Base-by-base conservation (phyloP, 2,329 filamentous ascomycete species). In the Chalaropsis thielavioides region DNA sequence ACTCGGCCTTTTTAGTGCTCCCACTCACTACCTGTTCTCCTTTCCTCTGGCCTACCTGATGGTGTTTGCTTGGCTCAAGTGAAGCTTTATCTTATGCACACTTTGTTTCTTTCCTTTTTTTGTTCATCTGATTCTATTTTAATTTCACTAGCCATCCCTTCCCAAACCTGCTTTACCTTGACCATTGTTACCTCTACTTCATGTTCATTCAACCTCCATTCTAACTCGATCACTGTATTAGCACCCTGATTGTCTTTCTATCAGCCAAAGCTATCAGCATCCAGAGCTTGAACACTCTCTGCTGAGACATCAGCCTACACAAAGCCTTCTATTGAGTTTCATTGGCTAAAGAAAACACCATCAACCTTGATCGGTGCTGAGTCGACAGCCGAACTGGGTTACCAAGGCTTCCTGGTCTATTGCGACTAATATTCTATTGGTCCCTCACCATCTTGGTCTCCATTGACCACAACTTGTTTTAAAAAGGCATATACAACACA, bases 351-450 rank as follows among this genome's bases (percentile, higher is more conserved):
- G 38, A 58, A 17, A 58, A 58, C 3, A 17, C 15, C 17, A 10
- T 58, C 31, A 35, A n/a, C 10, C 27, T 58, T 58, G 6, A 58
- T 38, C 31, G 54, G 54, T 11, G 13, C 54, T 38, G 54, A 58
- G 24, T 38, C 31, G 27, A 11, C 8, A 58, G 24, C 54, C 38
- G 31, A 58, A 35, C 31, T 38, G 31, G 27, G 24, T 10, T 38
- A 58, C 54, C 54, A 17, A 58, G 54, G 54, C 38, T 38, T 31
- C 17, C 54, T n/a, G 15, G 54, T 35, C 54, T 38, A 31, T 38
- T 58, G 8, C 43, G 54, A 58, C 54, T 58, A 22, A 58, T 58
- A 27, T 62, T 49, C 31, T 40, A 62, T 62, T 62, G 61, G 61
- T 38, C 61, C 44, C 31, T 51, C 22, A 62, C 49, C 61, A 5